phyloP scores from a whole-genome alignment of 192 early-diverging fungal species.

The Chytriomyces sp. region DNA sequence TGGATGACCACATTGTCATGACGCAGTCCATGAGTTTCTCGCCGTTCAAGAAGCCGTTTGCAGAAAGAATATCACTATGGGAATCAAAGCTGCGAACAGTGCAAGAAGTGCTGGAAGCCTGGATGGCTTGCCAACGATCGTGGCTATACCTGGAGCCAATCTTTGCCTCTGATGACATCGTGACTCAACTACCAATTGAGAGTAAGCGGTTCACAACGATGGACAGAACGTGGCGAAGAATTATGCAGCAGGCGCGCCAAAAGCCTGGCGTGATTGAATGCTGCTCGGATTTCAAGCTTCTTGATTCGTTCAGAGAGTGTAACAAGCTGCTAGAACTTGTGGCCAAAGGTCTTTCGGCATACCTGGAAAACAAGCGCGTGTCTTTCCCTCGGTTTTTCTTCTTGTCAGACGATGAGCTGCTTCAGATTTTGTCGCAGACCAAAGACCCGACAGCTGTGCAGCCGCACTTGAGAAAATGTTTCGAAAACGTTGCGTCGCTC shows the following conservation, averaged over 20 bases:
- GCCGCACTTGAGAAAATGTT: conserved; percentile 66
- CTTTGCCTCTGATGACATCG: conserved; percentile 65
- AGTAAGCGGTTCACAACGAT: conserved; percentile 67
- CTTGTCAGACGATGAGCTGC: conserved; percentile 64
- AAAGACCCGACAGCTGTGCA: conserved; percentile 70
- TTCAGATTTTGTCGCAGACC: conserved; percentile 67
- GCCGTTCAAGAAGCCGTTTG: conserved; percentile 66
- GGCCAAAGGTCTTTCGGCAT: conserved; percentile 63
- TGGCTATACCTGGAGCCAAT: conserved; percentile 70
- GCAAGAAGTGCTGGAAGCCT: conserved; percentile 65
- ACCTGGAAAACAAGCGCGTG: conserved; percentile 64
- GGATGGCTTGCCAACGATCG: conserved; percentile 64
- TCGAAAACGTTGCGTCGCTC: conserved; percentile 63
- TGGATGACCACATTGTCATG: conserved; percentile 70
- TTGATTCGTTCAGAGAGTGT: conserved; percentile 65
- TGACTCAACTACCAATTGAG: conserved; percentile 62
- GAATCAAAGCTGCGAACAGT: conserved; percentile 63
- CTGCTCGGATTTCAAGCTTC: conserved; percentile 60
- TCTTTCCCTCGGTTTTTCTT: conserved; percentile 69
- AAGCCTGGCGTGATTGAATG: conserved; percentile 63
- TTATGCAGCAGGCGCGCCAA: conserved; percentile 57
- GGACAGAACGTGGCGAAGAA: conserved; percentile 65
- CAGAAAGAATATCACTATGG: conserved; percentile 60
- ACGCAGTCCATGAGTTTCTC: conserved; percentile 69
- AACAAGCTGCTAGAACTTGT: conserved; percentile 68